Percentiles rank a stretch among this genome's conserved stretches.
Evolutionary conservation across 495 filamentous ascomycete species (phyloP).

Genomic region (Physcia stellaris): DNA sequence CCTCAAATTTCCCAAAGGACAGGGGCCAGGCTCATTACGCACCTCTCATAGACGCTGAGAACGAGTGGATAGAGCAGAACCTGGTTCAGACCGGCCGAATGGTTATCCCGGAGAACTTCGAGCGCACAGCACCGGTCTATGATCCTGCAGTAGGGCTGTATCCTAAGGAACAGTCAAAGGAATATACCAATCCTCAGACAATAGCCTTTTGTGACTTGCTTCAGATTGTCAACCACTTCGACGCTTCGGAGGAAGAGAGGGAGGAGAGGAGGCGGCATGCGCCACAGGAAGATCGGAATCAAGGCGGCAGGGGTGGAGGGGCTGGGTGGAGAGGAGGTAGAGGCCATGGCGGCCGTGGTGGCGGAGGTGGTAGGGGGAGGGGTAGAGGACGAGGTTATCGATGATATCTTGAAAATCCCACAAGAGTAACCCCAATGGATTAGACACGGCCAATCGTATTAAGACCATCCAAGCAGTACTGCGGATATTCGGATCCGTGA

Average conservation of each 20-base stretch:
- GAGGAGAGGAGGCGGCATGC: constrained; percentile 30
- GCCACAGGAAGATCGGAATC: constrained; percentile 17
- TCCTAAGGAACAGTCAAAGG: constrained; percentile 39
- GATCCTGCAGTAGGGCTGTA: constrained; percentile 26
- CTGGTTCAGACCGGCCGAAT: constrained; percentile 46
- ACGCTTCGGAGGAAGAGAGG: constrained; percentile 54
- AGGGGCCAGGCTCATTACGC: constrained; percentile 52
- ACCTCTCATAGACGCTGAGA: constrained; percentile 45
- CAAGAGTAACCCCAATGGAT: too few relatives aligned
- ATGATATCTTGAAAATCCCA: too few relatives aligned
- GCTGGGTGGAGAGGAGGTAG: constrained; percentile 18
- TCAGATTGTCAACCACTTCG: constrained; percentile 64
- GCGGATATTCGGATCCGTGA: too few relatives aligned
- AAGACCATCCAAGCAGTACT: too few relatives aligned
- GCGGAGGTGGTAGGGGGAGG: constrained; percentile 21
- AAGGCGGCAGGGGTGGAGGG: constrained; percentile 20
- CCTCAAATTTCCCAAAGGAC: constrained; percentile 30
- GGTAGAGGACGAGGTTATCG: constrained; percentile 16
- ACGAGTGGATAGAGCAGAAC: constrained; percentile 65
- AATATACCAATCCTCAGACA: constrained; percentile 79
- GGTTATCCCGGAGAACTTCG: constrained; percentile 62
- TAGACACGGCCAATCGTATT: too few relatives aligned
- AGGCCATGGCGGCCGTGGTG: constrained; percentile 10
- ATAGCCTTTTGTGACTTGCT: constrained; percentile 61
- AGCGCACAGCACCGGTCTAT: constrained; percentile 58